phyloP scores from a whole-genome alignment of 768 basidiomycete species.

The Termitomyces sp. region DNA sequence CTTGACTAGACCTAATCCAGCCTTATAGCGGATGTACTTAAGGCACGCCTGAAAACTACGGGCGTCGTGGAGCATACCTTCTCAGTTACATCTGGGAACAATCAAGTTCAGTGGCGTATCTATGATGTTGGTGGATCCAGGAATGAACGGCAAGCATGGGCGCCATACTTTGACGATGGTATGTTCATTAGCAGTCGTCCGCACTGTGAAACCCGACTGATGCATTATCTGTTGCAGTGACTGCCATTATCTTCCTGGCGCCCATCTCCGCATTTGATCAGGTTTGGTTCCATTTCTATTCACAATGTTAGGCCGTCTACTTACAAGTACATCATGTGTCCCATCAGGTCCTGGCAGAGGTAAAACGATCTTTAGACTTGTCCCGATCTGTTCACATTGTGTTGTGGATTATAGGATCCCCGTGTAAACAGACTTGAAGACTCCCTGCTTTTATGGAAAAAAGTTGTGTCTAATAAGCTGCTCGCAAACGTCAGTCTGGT shows the following conservation, averaged over 20 bases:
- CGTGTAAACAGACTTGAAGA: conserved; percentile 77
- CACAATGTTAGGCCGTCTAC: neutral
- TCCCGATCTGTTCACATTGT: conserved; percentile 8
- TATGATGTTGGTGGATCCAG: conserved; percentile 84
- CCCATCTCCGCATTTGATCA: conserved; percentile 89
- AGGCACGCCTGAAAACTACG: conserved; percentile 77
- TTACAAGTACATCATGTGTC: conserved; percentile 9
- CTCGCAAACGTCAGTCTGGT: conserved; percentile 73
- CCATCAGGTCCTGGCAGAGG: conserved; percentile 61
- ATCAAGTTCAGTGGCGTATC: conserved; percentile 69
- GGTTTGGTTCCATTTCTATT: conserved; percentile 20
- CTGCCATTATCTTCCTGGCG: conserved; percentile 85
- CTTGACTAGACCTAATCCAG: conserved; percentile 10
- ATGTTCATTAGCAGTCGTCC: conserved; percentile 15
- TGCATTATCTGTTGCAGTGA: conserved; percentile 41
- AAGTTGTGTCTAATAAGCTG: conserved; percentile 67
- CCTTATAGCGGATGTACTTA: conserved; percentile 64
- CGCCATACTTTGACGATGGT: conserved; percentile 87
- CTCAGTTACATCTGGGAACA: conserved; percentile 51
- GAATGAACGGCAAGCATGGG: conserved; percentile 83
- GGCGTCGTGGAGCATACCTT: conserved; percentile 81
- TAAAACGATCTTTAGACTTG: conserved; percentile 22
- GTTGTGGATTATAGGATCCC: conserved; percentile 46
- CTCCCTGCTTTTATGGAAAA: conserved; percentile 70
- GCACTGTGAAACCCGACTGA: neutral